Evolutionary conservation across 257 asterid genomes (phyloP), one percentile per base, ranked within the genome.

Genomic region (Lycium ferocissimum): DNA sequence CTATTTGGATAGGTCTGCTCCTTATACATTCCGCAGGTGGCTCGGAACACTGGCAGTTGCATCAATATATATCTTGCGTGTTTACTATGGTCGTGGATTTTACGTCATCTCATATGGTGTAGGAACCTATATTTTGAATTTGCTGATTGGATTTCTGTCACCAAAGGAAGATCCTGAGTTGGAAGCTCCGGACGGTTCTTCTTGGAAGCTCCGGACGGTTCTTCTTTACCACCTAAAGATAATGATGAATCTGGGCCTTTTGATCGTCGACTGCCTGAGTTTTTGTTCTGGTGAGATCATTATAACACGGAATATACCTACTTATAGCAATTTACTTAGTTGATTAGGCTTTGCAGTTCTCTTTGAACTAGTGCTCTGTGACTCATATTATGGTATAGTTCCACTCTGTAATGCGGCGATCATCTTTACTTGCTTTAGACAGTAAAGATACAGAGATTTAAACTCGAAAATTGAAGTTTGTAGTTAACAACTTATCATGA

Each of bases 61-160:
- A 65, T 88, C 92, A 67, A 81, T 91, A 33, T 93, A 93, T 67
- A 83, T 88, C 70, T 87, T 92, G 83, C 92, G 92, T 33, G 93
- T 88, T 86, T 89, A 89, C 87, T 89, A 80, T 71, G 87, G 86
- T 49, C 89, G 72, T 40, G 95, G 97, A 40, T 93, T 88, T 85
- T 92, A 89, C 73, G 89, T 92, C 18, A 86, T 93, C 86, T 91
- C 95, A 5, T 92, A 92, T 51, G 94, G 93, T 43, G 85, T 92
- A 40, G 92, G 88, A 87, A 92, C 91, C 86, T 90, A 92, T 78
- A 88, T 92, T 89, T 82, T 92, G 92, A 92, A 93, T 85, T 86
- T 93, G 89, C 84, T 93, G 93, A 93, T 89, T 38, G 93, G 92
- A 54, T 92, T 93, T 86, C 83, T 93, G 88, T 92, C 97, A 63